Percentiles rank a stretch among this genome's conserved stretches.
These are phyloP conservation scores for Suhomyces kunorum DNA, from an alignment of 1,139 yeast genomes.

Conservation along the genomic window DNA sequence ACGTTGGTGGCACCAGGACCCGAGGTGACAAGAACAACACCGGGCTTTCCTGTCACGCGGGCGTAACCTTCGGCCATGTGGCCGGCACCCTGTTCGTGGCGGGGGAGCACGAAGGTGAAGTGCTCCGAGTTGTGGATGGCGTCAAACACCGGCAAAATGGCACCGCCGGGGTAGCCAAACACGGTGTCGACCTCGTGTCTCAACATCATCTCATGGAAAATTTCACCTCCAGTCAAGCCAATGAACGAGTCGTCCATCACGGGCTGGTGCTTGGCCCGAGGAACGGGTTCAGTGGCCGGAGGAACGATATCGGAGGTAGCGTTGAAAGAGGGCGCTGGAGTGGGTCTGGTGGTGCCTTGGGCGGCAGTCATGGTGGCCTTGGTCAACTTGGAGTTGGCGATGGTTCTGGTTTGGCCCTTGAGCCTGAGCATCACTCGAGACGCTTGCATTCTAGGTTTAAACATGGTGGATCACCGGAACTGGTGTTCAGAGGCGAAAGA, in stretches of 20 bases:
- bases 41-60: conserved; percentile 93
- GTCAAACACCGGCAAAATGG: conserved; percentile 95
- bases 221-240: conserved; percentile 96
- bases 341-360: conserved; percentile 25
- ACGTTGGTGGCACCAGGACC: conserved; percentile 99
- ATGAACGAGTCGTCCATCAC: conserved; percentile 82
- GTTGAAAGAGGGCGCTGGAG: conserved; percentile 33
- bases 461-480: conserved; percentile 7
- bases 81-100: conserved; percentile 99
- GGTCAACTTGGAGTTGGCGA: conserved; percentile 35
- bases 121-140: conserved; percentile 91
- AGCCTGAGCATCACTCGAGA: conserved; percentile 13
- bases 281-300: background rate
- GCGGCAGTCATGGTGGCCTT: conserved; percentile 38
- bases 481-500: conserved; percentile 1
- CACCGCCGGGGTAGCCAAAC: conserved; percentile 98
- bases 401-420: conserved; percentile 23
- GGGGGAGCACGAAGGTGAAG: conserved; percentile 87
- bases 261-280: conserved; percentile 26
- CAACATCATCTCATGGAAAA: conserved; percentile 98
- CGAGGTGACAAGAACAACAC: conserved; percentile 94
- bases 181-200: conserved; percentile 94
- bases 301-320: conserved; percentile 12
- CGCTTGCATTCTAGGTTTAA: conserved; percentile 12
- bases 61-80: conserved; percentile 99